Evolutionary conservation across 78 protist genomes (phyloP).

Genomic region (Monosiga brevicollis): DNA sequence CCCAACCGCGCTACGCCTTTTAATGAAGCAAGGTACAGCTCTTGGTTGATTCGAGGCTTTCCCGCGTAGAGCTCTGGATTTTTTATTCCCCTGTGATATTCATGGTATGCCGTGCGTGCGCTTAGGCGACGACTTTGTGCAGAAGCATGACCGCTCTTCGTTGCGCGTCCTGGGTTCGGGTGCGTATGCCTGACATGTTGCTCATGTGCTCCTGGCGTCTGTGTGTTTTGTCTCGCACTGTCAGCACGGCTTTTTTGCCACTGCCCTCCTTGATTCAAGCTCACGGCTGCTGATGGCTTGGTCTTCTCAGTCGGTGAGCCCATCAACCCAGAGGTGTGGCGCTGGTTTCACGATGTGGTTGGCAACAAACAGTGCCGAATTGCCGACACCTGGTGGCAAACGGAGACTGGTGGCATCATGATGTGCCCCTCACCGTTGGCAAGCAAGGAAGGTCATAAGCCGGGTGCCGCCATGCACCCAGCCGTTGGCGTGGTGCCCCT

Average conservation of each 20-base stretch:
- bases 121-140: constrained; percentile 29
- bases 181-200: neutral
- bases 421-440: constrained; percentile 86
- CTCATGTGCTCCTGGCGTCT: neutral
- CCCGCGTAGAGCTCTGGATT: neutral
- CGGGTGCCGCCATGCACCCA: constrained; percentile 83
- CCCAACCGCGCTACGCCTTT: constrained; percentile 85
- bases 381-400: constrained; percentile 94
- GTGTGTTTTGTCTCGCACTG: no score
- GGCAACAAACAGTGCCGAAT: constrained; percentile 55
- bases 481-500: constrained; percentile 83
- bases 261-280: neutral
- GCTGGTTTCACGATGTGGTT: constrained; percentile 62
- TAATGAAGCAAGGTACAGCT: neutral
- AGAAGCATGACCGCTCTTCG: neutral
- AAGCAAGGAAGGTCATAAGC: constrained; percentile 74
- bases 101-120: neutral
- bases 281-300: neutral
- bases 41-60: neutral
- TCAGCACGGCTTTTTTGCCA: neutral
- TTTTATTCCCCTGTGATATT: neutral
- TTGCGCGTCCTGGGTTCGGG: neutral
- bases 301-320: constrained; percentile 27
- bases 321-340: constrained; percentile 60
- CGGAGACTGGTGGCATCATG: constrained; percentile 90